Conservation (phyloP, 1,139 yeast genomes). For the Yamadazyma oceani region DNA sequence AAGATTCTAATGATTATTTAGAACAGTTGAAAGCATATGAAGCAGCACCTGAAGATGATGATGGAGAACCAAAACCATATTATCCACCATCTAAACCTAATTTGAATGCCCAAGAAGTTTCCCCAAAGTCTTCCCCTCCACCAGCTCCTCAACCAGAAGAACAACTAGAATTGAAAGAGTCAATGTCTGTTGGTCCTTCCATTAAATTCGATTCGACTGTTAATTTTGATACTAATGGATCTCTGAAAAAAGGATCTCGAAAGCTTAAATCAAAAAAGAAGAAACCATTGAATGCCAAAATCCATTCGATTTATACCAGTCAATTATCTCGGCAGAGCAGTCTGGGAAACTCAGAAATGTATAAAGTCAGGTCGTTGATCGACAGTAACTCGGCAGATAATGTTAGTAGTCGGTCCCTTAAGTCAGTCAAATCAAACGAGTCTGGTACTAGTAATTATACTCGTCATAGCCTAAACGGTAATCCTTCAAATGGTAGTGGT, state of each 20-base stretch:
- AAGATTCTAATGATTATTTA: slow-evolving; percentile 27
- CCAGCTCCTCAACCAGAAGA: not conserved
- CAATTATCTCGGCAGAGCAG: slow-evolving; percentile 12
- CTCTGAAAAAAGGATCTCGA: no score
- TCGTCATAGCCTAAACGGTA: not conserved
- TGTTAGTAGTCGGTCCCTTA: slow-evolving; percentile 6
- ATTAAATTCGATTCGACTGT: slow-evolving; percentile 8
- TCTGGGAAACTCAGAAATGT: slow-evolving; percentile 21
- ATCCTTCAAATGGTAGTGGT: slow-evolving; percentile 9
- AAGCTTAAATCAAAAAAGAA: slow-evolving; percentile 17
- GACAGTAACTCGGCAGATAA: slow-evolving; percentile 10
- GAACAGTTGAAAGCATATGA: slow-evolving; percentile 5
- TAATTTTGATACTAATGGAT: slow-evolving; percentile 2
- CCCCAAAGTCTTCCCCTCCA: not conserved
- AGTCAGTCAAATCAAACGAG: slow-evolving; percentile 4
- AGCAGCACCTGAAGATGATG: not conserved
- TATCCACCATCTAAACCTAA: not conserved
- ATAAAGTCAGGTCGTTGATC: slow-evolving; percentile 43
- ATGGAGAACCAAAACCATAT: not conserved
- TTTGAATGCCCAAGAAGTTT: not conserved
- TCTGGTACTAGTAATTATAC: slow-evolving; percentile 1
- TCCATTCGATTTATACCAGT: slow-evolving; percentile 32
- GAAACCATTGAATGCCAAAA: slow-evolving; percentile 25
- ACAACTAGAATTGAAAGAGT: not conserved
- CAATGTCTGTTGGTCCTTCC: not conserved